A percentile compares a stretch with the other conserved stretches of the same genome.
These are phyloP conservation scores for Cyamopsis tetragonoloba DNA, from an alignment of 306 rosid species.

Conservation along the genomic window DNA sequence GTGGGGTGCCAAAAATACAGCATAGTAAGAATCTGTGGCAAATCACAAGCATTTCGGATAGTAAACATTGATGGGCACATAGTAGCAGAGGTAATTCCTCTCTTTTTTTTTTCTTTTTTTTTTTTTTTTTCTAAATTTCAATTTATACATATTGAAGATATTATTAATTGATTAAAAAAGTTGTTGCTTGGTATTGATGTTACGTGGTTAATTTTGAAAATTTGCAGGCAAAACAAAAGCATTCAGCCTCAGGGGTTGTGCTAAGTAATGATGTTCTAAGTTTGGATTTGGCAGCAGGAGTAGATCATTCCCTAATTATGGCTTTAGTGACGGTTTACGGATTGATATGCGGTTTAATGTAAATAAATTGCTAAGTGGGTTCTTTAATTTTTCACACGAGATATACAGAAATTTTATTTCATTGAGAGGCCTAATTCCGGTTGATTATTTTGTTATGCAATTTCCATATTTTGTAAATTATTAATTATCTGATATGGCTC, in stretches of 20 bases:
- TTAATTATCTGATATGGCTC: too few relatives aligned
- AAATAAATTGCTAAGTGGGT: neutral
- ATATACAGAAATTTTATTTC: slow-evolving; percentile 18
- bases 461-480: slow-evolving; percentile 14
- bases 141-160: too few relatives aligned
- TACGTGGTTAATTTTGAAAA: neutral
- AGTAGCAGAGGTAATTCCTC: slow-evolving; percentile 65
- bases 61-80: slow-evolving; percentile 41
- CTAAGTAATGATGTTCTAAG: slow-evolving; percentile 68
- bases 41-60: slow-evolving; percentile 46
- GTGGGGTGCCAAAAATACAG: slow-evolving; percentile 48
- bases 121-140: too few relatives aligned
- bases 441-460: neutral
- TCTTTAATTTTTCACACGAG: neutral
- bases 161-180: neutral
- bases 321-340: slow-evolving; percentile 65
- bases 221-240: slow-evolving; percentile 67
- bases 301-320: slow-evolving; percentile 62
- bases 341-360: slow-evolving; percentile 54
- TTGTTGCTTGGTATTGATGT: slow-evolving; percentile 4
- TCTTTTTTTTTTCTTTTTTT: neutral
- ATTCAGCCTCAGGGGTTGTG: slow-evolving; percentile 43
- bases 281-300: slow-evolving; percentile 42
- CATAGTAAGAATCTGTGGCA: slow-evolving; percentile 42
- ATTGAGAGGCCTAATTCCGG: neutral